Base-by-base conservation (phyloP, 164 flowering plant genomes). In the Kalanchoe fedtschenkoi region DNA sequence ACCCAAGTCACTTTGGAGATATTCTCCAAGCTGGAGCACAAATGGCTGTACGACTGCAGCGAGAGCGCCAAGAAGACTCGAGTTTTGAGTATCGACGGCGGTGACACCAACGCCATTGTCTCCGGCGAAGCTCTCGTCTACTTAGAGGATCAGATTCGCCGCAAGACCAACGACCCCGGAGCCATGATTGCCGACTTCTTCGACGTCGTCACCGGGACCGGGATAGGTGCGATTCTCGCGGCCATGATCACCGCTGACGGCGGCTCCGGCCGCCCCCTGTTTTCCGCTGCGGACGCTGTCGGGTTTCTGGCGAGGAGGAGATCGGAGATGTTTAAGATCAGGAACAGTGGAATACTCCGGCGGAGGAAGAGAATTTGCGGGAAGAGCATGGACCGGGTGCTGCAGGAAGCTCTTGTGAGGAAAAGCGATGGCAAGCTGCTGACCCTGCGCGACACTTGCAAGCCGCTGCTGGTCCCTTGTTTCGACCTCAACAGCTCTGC, bases 381-480 rank as follows among this genome's bases (percentile, higher is more conserved):
- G 42, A 66, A 32, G 55, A 73, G 81, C 63, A 76, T 81, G 80
- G 90, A 85, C 1, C 66, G 46, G 65, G 78, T 67, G 55, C 35
- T 85, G 76, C 76, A 73, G 65, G 75, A 74, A 59, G 73, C 69
- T 41, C 74, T 58, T 3, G 32, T 84, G 33, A 62, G 22, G 63
- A 65, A 78, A 53, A 73, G 71, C 24, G 78, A 82, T 68, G 80
- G 81, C 0, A 77, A 63, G 64, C 73, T 42, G 30, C 53, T 85
- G 72, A 82, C 87, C n/a, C 61, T 85, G 55, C 74, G 67, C 65
- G 90, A 85, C 78, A 76, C 90, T 67, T 79, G 83, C 65, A 85
- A 85, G 81, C 90, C 90, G 32, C 76, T 85, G 19, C 84, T 85
- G 9, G 71, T 85, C 14, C 90, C 90, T 9, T 85, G 87, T 73